A percentile compares a stretch with the other conserved stretches of the same genome.
phyloP scores from a whole-genome alignment of 2,329 filamentous ascomycete genomes.

The Hymenoscyphus albidus region DNA sequence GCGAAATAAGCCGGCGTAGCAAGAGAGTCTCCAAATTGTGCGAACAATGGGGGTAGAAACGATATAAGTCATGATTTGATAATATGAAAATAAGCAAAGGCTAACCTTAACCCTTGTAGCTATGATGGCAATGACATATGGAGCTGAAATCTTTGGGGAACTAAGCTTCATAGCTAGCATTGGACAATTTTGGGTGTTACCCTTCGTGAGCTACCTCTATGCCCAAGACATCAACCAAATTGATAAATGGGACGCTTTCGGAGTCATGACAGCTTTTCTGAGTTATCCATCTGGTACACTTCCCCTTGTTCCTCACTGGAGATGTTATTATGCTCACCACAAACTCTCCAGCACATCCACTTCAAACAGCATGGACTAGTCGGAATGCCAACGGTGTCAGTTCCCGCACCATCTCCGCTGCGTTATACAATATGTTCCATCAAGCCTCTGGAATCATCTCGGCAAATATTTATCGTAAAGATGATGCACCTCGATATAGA shows the following conservation, averaged over 20 bases:
- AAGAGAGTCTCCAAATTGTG: too few relatives aligned
- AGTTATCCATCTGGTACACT: conserved; percentile 10
- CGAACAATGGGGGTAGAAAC: too few relatives aligned
- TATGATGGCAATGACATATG: conserved; percentile 45
- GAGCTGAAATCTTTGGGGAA: conserved; percentile 42
- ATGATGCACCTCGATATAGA: conserved; percentile 48
- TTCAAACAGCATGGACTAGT: conserved; percentile 46
- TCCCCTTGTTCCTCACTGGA: neutral
- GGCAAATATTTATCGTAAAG: conserved; percentile 39
- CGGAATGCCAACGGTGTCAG: conserved; percentile 60
- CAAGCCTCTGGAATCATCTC: conserved; percentile 40
- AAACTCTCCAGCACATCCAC: conserved; percentile 39
- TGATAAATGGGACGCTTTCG: conserved; percentile 18
- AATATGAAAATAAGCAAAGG: neutral
- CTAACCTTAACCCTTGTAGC: neutral
- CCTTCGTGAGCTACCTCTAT: conserved; percentile 35
- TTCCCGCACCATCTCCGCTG: conserved; percentile 58
- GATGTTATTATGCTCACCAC: neutral
- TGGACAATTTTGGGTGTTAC: conserved; percentile 41
- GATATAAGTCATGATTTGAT: too few relatives aligned
- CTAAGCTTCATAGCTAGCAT: conserved; percentile 31
- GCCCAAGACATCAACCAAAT: conserved; percentile 17
- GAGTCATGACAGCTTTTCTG: conserved; percentile 15
- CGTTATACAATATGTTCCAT: conserved; percentile 56
- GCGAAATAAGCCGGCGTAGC: too few relatives aligned